Evolutionary conservation across 257 asterid genomes (phyloP).

Genomic region (Solanum rostratum): DNA sequence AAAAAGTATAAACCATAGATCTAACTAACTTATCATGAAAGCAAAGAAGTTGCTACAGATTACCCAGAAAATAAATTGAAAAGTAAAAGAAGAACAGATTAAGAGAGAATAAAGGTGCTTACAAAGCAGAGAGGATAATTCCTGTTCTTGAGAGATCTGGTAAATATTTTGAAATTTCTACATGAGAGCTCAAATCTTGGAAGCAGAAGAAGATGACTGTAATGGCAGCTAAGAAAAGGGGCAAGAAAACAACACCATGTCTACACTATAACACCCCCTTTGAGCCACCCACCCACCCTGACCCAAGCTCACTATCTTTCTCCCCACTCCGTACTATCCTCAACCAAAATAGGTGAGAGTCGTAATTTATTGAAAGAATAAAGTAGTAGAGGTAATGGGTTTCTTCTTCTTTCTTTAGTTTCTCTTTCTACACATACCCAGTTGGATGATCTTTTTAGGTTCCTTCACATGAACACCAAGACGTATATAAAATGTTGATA

Average conservation of each 20-base stretch:
- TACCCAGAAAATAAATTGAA: not conserved
- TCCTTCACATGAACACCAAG: constrained; percentile 31
- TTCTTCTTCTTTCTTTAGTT: not conserved
- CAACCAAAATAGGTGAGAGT: not conserved
- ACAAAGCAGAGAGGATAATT: not conserved
- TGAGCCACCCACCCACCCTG: not conserved
- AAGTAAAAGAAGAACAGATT: not conserved
- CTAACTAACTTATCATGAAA: not conserved
- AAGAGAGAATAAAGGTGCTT: not conserved
- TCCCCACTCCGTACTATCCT: not conserved
- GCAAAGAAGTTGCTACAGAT: not conserved
- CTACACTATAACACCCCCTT: not conserved
- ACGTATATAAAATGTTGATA: too few relatives aligned
- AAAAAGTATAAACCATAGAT: not conserved
- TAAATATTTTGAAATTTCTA: not conserved
- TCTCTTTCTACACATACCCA: not conserved
- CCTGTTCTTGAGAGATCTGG: not conserved
- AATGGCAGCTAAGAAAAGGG: not conserved
- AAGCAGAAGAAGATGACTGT: not conserved
- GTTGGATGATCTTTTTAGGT: constrained; percentile 27
- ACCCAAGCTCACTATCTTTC: not conserved
- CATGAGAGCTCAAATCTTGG: not conserved
- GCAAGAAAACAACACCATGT: not conserved
- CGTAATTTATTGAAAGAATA: not conserved
- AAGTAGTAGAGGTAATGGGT: not conserved